phyloP scores from a whole-genome alignment of 345 rosid genomes.

The Bruguiera sexangula region DNA sequence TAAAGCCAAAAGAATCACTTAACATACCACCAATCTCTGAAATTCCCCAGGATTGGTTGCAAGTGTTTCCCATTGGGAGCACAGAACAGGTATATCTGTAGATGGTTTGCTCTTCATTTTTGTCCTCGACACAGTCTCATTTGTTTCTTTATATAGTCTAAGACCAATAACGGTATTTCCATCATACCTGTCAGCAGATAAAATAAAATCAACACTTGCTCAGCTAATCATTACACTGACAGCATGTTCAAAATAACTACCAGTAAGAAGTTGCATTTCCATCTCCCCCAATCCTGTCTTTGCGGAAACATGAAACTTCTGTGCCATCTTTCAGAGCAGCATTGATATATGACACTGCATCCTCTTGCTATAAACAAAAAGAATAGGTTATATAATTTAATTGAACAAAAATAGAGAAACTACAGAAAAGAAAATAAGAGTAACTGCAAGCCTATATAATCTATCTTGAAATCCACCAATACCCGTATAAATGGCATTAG shows the following conservation, averaged over 20 bases:
- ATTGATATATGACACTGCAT: conserved; percentile 50
- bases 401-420: neutral
- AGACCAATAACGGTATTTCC: conserved; percentile 63
- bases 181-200: conserved; percentile 51
- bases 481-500: no score
- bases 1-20: conserved; percentile 6
- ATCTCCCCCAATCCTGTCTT: conserved; percentile 60
- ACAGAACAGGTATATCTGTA: conserved; percentile 23
- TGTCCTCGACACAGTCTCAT: conserved; percentile 26
- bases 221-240: conserved; percentile 13
- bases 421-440: neutral
- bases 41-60: conserved; percentile 77
- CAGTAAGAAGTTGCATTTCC: conserved; percentile 69
- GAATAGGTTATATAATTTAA: conserved; percentile 9
- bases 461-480: neutral
- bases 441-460: conserved; percentile 6
- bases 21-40: conserved; percentile 49
- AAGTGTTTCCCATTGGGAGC: conserved; percentile 65
- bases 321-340: conserved; percentile 47
- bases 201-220: conserved; percentile 14
- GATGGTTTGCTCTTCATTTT: conserved; percentile 35
- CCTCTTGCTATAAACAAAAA: conserved; percentile 60
- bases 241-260: conserved; percentile 38
- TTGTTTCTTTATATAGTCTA: conserved; percentile 68
- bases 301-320: conserved; percentile 48